Conservation (phyloP, 1,139 yeast species). For the Debaryomyces subglobosus region DNA sequence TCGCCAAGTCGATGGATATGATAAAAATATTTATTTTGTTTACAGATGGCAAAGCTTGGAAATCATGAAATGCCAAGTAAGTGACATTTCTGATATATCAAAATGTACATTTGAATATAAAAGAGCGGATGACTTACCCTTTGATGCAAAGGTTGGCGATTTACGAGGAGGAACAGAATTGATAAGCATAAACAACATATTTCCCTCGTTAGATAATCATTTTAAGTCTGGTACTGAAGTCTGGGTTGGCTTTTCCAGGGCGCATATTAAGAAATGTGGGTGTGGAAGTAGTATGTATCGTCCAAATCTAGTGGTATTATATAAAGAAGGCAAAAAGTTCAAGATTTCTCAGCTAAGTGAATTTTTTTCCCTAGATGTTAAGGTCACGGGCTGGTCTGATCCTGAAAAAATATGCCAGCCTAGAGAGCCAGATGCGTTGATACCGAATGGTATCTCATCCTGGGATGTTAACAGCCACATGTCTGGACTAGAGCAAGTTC, state of each 20-base stretch:
- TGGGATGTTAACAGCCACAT: constrained; percentile 21
- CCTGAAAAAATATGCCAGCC: constrained; percentile 25
- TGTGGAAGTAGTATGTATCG: constrained; percentile 52
- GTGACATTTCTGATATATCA: constrained; percentile 12
- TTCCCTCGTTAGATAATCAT: constrained; percentile 6
- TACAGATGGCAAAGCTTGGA: constrained; percentile 33
- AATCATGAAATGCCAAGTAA: constrained; percentile 28
- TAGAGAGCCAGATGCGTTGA: constrained; percentile 27
- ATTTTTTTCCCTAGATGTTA: constrained; percentile 41
- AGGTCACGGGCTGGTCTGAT: constrained; percentile 39
- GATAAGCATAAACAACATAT: constrained; percentile 21
- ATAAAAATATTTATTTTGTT: constrained; percentile 27
- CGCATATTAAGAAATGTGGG: constrained; percentile 49
- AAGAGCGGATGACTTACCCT: constrained; percentile 19
- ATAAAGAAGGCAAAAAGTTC: constrained; percentile 31
- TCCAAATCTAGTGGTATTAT: constrained; percentile 45
- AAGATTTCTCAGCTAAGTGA: constrained; percentile 34
- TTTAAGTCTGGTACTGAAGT: constrained; percentile 38
- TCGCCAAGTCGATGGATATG: constrained; percentile 17
- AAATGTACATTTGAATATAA: constrained; percentile 31
- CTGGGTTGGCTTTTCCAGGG: constrained; percentile 55
- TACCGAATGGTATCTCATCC: constrained; percentile 39
- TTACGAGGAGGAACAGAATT: constrained; percentile 22
- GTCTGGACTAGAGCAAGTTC: constrained; percentile 1
- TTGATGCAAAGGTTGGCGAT: constrained; percentile 14